Percentiles rank a stretch among this genome's conserved stretches.
These are phyloP conservation scores for Paramarasmius palmivorus DNA, from an alignment of 1,284 basidiomycete genomes.

Conservation along the genomic window DNA sequence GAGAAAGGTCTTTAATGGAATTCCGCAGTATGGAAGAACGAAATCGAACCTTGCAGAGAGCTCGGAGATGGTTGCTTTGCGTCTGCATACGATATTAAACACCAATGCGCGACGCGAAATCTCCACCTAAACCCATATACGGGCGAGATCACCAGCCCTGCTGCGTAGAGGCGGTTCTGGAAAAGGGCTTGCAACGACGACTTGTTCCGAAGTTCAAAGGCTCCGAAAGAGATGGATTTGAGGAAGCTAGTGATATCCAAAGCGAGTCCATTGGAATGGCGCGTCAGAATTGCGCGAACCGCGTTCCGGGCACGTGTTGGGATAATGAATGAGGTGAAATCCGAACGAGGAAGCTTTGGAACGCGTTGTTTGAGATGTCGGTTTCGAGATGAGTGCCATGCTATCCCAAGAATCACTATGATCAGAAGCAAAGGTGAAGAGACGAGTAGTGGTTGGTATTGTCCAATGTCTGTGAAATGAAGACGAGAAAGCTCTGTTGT, in stretches of 20 bases:
- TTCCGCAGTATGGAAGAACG: not conserved
- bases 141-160: not conserved
- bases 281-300: not conserved
- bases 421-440: no score
- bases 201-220: conserved; percentile 1
- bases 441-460: no score
- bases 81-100: not conserved
- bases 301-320: not conserved
- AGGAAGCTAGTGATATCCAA: conserved; percentile 2
- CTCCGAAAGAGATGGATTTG: not conserved
- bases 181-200: not conserved
- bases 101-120: not conserved
- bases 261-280: not conserved
- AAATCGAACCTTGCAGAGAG: not conserved
- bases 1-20: not conserved
- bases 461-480: no score
- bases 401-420: no score
- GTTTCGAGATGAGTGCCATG: no score
- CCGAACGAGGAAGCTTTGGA: not conserved
- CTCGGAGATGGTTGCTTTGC: not conserved
- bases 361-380: no score
- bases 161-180: not conserved
- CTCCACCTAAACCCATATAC: not conserved
- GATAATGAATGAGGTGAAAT: not conserved
- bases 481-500: no score